Evolutionary conservation across 2,329 filamentous ascomycete species (phyloP).

Genomic region (Cladophialophora exuberans): DNA sequence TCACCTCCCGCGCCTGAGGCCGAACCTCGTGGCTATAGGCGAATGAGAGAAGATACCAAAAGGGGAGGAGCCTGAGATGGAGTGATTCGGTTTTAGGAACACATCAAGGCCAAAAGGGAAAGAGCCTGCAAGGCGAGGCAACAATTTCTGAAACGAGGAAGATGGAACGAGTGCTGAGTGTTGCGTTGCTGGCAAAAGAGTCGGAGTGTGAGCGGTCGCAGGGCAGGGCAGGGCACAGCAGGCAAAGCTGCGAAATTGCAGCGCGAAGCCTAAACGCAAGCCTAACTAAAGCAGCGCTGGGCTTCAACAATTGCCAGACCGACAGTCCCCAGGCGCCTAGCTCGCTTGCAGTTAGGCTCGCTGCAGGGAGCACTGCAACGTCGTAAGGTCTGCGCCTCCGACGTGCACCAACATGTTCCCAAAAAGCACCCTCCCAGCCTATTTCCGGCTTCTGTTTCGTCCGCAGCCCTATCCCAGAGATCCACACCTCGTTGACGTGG

Average conservation of each 20-base stretch:
- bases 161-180: too few relatives aligned
- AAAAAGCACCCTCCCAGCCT: conserved; percentile 23
- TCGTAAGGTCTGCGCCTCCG: too few relatives aligned
- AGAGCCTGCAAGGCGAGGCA: neutral
- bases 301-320: too few relatives aligned
- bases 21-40: conserved; percentile 12
- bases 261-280: conserved; percentile 6
- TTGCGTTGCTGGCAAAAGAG: too few relatives aligned
- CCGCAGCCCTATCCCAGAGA: too few relatives aligned
- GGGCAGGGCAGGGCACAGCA: too few relatives aligned
- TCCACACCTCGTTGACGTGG: conserved; percentile 12
- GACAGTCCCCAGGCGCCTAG: conserved; percentile 21
- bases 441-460: conserved; percentile 25
- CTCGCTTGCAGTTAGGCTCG: conserved; percentile 1
- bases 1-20: too few relatives aligned
- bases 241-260: conserved; percentile 5
- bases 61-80: conserved; percentile 6
- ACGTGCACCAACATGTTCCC: conserved; percentile 17
- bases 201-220: too few relatives aligned
- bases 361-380: conserved; percentile 25
- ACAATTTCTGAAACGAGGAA: too few relatives aligned
- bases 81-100: conserved; percentile 1
- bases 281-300: too few relatives aligned
- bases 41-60: conserved; percentile 4
- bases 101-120: neutral